phyloP scores from a whole-genome alignment of 495 filamentous ascomycete genomes.

The Apodospora peruviana region DNA sequence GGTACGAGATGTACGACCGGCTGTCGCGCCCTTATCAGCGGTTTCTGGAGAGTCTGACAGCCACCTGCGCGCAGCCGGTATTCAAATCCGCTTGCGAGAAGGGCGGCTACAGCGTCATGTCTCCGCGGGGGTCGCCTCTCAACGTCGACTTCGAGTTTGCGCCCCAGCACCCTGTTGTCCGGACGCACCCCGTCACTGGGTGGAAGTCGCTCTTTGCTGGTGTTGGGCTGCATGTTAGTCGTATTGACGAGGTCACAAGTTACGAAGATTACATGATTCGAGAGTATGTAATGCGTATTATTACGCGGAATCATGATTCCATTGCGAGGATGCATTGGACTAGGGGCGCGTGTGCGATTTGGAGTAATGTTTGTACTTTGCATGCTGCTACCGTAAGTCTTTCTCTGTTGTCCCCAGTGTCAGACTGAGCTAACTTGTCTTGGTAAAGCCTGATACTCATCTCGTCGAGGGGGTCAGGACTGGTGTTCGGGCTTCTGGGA shows the following conservation, averaged over 20 bases:
- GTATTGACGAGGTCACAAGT: constrained; percentile 30
- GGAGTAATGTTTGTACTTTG: constrained; percentile 29
- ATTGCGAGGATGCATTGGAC: constrained; percentile 41
- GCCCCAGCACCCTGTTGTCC: constrained; percentile 14
- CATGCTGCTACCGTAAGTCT: constrained; percentile 26
- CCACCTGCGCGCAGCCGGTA: constrained; percentile 38
- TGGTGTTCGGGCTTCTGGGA: constrained; percentile 37
- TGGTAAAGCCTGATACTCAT: constrained; percentile 34
- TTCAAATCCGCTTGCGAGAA: constrained; percentile 30
- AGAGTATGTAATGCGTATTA: constrained; percentile 35
- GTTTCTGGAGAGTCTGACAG: constrained; percentile 34
- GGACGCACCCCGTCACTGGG: not conserved
- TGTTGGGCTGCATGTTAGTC: constrained; percentile 36
- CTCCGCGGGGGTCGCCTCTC: constrained; percentile 33
- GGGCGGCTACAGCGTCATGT: constrained; percentile 34
- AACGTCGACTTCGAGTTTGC: constrained; percentile 34
- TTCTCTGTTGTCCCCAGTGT: not conserved
- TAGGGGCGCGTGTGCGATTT: constrained; percentile 34
- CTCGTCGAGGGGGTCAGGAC: constrained; percentile 30
- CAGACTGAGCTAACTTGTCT: not conserved
- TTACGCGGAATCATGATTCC: constrained; percentile 39
- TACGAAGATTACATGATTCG: constrained; percentile 37
- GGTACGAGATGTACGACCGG: constrained; percentile 40
- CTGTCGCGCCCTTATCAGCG: constrained; percentile 29
- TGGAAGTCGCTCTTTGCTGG: constrained; percentile 32